These are phyloP conservation scores for Russula brevipes DNA, from an alignment of 768 basidiomycete genomes.

Conservation along the genomic window DNA sequence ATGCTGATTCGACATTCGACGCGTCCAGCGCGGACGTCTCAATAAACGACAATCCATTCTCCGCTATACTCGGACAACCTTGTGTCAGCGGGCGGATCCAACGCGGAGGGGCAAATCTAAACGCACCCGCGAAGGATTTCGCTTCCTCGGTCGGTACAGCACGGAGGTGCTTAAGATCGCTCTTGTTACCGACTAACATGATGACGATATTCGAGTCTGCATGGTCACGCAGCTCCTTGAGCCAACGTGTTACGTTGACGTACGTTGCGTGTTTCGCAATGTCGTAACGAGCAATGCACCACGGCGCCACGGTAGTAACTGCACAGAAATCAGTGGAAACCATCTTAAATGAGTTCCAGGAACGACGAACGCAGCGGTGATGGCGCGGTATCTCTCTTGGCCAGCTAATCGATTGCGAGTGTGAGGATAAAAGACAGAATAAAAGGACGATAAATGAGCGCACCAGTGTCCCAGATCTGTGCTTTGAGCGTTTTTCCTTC, in stretches of 20 bases:
- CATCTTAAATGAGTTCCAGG: slow-evolving; percentile 7
- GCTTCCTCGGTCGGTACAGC: slow-evolving; percentile 98
- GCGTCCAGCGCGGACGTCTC: slow-evolving; percentile 99
- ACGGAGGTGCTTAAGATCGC: slow-evolving; percentile 95
- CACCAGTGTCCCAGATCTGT: slow-evolving; percentile 99
- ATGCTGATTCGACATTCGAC: slow-evolving; percentile 95
- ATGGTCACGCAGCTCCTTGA: slow-evolving; percentile 95
- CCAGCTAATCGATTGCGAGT: slow-evolving; percentile 54
- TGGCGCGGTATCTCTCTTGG: slow-evolving; percentile 95
- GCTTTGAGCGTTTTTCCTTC: slow-evolving; percentile 97
- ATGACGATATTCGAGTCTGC: slow-evolving; percentile 91
- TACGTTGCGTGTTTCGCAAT: slow-evolving; percentile 94
- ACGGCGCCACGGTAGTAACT: slow-evolving; percentile 97
- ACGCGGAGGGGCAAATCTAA: not conserved
- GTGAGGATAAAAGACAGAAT: slow-evolving; percentile 7
- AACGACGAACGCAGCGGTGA: slow-evolving; percentile 84
- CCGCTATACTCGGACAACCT: slow-evolving; percentile 42
- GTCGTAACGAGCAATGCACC: slow-evolving; percentile 92
- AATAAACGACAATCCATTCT: slow-evolving; percentile 90
- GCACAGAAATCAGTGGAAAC: not conserved
- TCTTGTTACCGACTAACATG: slow-evolving; percentile 98
- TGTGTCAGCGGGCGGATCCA: not conserved
- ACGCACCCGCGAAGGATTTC: slow-evolving; percentile 80
- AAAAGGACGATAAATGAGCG: slow-evolving; percentile 28
- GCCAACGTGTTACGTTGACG: slow-evolving; percentile 90